A percentile compares a stretch with the other conserved stretches of the same genome.
Evolutionary conservation across 495 filamentous ascomycete genomes (phyloP).

Genomic region (Elaphomyces granulatus): DNA sequence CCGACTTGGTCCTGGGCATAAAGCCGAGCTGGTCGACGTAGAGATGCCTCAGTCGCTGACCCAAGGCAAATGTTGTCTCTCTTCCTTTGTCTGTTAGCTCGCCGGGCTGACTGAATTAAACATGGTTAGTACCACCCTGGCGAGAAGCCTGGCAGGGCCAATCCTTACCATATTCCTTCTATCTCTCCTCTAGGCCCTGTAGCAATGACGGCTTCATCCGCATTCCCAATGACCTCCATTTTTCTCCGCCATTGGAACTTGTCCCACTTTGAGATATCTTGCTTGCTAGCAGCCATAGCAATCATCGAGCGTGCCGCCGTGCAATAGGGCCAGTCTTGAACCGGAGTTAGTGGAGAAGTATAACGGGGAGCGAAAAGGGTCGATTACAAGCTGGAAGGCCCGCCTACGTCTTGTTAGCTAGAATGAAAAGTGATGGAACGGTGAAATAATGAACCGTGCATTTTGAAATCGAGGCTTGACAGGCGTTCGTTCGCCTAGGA

Average conservation of each 20-base stretch:
- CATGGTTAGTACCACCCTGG: too few species aligned
- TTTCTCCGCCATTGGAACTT: slow-evolving; percentile 63
- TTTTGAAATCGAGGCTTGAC: slow-evolving; percentile 80
- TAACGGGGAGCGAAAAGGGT: not conserved
- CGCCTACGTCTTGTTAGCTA: slow-evolving; percentile 27
- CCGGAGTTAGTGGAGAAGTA: slow-evolving; percentile 10
- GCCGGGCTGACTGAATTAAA: slow-evolving; percentile 53
- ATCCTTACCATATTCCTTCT: slow-evolving; percentile 55
- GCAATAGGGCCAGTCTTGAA: slow-evolving; percentile 83
- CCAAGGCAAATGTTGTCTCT: slow-evolving; percentile 68
- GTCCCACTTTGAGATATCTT: slow-evolving; percentile 46
- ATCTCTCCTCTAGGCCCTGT: slow-evolving; percentile 49
- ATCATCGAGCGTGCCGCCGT: slow-evolving; percentile 55
- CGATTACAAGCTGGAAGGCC: slow-evolving; percentile 57
- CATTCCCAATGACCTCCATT: slow-evolving; percentile 61
- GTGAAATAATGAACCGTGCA: slow-evolving; percentile 25
- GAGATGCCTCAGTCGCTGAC: slow-evolving; percentile 60
- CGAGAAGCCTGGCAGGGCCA: too few species aligned
- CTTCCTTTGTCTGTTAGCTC: slow-evolving; percentile 81
- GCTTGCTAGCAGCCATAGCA: slow-evolving; percentile 48
- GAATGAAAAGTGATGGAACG: slow-evolving; percentile 4
- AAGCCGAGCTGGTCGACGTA: slow-evolving; percentile 84
- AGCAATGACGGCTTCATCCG: slow-evolving; percentile 56
- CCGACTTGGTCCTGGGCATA: slow-evolving; percentile 52
- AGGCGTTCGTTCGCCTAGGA: slow-evolving; percentile 62